Conservation (phyloP, 179 eudicot species). For the Spinacia oleracea region DNA sequence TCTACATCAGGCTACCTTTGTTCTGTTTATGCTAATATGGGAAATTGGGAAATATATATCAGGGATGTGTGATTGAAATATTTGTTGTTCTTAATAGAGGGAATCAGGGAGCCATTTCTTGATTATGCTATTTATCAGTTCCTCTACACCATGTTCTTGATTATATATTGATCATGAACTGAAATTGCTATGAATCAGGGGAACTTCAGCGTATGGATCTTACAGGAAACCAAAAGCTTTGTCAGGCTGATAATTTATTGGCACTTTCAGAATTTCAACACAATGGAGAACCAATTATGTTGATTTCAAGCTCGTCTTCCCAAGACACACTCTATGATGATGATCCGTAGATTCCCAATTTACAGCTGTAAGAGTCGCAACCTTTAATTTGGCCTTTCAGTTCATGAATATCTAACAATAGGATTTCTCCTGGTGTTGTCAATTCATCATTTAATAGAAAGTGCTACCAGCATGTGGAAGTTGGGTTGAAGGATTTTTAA, state of each 20-base stretch:
- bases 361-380: neutral
- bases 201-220: constrained; percentile 69
- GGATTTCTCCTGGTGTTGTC: neutral
- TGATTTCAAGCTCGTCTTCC: constrained; percentile 36
- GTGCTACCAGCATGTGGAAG: neutral
- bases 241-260: constrained; percentile 33
- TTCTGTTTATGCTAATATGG: too few species aligned
- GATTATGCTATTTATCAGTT: neutral
- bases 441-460: neutral
- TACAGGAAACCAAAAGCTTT: constrained; percentile 57
- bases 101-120: too few species aligned
- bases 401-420: neutral
- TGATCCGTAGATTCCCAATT: constrained; percentile 53
- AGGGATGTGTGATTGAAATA: too few species aligned
- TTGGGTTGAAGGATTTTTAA: neutral
- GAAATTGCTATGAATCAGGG: constrained; percentile 31
- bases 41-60: too few species aligned
- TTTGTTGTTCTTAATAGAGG: too few species aligned
- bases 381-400: neutral
- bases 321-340: constrained; percentile 60
- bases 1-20: neutral
- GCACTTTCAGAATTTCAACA: constrained; percentile 49
- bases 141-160: neutral
- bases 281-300: constrained; percentile 51
- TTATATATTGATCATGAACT: neutral